Percentiles rank a stretch among this genome's conserved stretches.
phyloP scores from a whole-genome alignment of 1,284 basidiomycete genomes.

The Ustilago sp. region DNA sequence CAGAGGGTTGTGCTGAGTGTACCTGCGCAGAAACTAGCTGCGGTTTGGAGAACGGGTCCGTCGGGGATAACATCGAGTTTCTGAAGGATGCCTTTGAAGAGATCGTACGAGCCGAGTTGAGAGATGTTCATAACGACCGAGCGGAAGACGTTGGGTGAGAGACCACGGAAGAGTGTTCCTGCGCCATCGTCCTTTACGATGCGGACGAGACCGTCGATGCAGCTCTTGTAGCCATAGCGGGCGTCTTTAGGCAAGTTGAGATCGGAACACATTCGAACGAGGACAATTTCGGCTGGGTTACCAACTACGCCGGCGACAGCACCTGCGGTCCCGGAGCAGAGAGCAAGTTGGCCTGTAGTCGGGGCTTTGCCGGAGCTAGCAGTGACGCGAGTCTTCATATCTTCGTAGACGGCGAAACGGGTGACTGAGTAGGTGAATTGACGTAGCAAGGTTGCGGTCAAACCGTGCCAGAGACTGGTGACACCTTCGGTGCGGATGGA shows the following conservation, averaged over 20 bases:
- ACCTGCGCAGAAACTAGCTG: conserved; percentile 68
- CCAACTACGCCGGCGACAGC: conserved; percentile 64
- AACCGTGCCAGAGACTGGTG: conserved; percentile 64
- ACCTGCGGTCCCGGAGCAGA: conserved; percentile 63
- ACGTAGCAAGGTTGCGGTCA: conserved; percentile 63
- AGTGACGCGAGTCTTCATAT: conserved; percentile 56
- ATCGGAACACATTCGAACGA: conserved; percentile 71
- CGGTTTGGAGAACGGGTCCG: conserved; percentile 70
- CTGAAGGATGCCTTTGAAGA: conserved; percentile 72
- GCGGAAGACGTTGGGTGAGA: conserved; percentile 72
- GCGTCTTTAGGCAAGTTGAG: conserved; percentile 64
- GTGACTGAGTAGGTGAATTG: conserved; percentile 69
- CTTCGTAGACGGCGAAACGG: conserved; percentile 68
- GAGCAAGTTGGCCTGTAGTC: conserved; percentile 41
- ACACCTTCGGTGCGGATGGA: conserved; percentile 53
- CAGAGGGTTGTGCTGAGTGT: conserved; percentile 73
- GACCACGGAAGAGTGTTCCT: conserved; percentile 71
- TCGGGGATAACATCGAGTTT: conserved; percentile 65
- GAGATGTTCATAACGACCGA: conserved; percentile 73
- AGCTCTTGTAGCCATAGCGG: conserved; percentile 70
- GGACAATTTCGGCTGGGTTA: conserved; percentile 73
- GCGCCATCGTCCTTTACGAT: conserved; percentile 72
- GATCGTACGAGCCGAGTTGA: conserved; percentile 71
- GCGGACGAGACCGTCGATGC: conserved; percentile 71
- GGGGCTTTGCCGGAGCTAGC: conserved; percentile 25